Evolutionary conservation across 2,329 filamentous ascomycete genomes (phyloP).

Genomic region (Colletotrichum tabaci): DNA sequence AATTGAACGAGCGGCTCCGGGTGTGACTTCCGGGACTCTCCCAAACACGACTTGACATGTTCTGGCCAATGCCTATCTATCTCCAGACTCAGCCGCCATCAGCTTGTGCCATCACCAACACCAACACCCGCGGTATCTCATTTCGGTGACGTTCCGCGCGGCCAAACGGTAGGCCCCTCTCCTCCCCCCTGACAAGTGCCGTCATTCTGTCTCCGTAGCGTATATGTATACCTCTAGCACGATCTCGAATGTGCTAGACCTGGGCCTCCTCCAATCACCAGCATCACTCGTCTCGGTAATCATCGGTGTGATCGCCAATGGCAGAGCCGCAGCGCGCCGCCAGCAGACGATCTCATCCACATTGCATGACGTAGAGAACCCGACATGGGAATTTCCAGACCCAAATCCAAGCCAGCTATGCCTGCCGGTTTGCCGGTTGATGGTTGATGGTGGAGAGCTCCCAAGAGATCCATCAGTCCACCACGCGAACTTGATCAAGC

Average conservation of each 20-base stretch:
- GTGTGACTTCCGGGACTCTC: too few species aligned
- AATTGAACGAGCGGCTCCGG: too few species aligned
- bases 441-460: background rate
- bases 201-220: background rate
- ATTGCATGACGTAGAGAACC: conserved; percentile 3
- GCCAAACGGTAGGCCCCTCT: conserved; percentile 8
- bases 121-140: too few species aligned
- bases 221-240: background rate
- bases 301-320: background rate
- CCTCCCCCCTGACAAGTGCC: conserved; percentile 19
- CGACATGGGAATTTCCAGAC: background rate
- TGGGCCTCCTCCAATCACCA: conserved; percentile 1
- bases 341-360: background rate
- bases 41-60: conserved; percentile 4
- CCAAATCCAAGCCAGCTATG: conserved; percentile 5
- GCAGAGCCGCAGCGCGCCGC: background rate
- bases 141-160: background rate
- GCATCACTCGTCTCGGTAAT: conserved; percentile 1
- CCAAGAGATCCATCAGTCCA: background rate
- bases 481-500: background rate
- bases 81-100: too few species aligned
- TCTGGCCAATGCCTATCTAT: background rate
- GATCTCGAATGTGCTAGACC: background rate
- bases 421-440: background rate
- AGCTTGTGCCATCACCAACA: too few species aligned